Base-by-base conservation (phyloP, 2,329 filamentous ascomycete genomes). In the Hymenoscyphus fructigenus region DNA sequence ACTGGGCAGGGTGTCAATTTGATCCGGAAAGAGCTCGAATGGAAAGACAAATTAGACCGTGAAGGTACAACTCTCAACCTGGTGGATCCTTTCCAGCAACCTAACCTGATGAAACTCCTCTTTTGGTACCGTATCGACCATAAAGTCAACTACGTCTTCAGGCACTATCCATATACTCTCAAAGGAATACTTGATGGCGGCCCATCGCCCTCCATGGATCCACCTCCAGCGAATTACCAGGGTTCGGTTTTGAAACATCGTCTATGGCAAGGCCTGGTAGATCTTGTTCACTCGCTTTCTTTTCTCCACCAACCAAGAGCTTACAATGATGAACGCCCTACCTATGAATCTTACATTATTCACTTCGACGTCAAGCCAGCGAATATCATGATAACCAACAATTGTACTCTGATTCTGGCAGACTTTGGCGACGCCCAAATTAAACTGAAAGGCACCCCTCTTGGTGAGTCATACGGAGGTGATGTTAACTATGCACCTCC, bases 321-420 rank as follows among this genome's bases (percentile, higher is more conserved):
- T 32, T 32, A 32, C 29, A 32, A 32, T 7, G 29, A 32, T 32
- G 53, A 28, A 5, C n/a, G 26, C 14, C 9, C n/a, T 23, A 28
- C 17, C 53, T 15, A 15, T 15, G n/a, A 26, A 29, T 20, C 41
- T 12, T 56, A 57, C 14, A 41, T 53, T 17, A 34, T 41, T 23
- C 63, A 65, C 56, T 65, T 61, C 44, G 63, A 65, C 29, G 28
- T 65, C 17, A 65, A 65, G 55, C 63, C 63, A 34, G 63, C 63
- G 29, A 65, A 65, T 38, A 62, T 65, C 26, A 36, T 65, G 44
- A 29, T 65, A 20, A 41, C 62, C 34, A 15, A 59, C 29, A 17
- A 57, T 29, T 60, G 63, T 26, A 58, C 20, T 34, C 36, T 53
- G 50, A 59, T 65, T n/a, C 50, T 65, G 14, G 38, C 63, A 14